Evolutionary conservation across 441 rosid genomes (phyloP).

Genomic region (Gossypium trilobum): DNA sequence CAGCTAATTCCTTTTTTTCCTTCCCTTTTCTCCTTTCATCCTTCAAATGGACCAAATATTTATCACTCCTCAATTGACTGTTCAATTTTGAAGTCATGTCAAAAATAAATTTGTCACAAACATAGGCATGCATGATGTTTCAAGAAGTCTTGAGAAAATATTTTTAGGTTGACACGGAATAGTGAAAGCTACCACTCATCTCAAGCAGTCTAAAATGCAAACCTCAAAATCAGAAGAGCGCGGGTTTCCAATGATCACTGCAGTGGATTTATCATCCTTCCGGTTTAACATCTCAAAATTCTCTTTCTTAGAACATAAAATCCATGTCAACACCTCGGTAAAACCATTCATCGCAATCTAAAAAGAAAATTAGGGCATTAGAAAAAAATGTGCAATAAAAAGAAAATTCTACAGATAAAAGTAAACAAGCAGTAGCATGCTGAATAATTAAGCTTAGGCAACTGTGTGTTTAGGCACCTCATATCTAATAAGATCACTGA

Average conservation of each 20-base stretch:
- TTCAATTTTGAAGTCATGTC: not conserved
- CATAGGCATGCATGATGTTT: not conserved
- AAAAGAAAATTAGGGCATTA: slow-evolving; percentile 12
- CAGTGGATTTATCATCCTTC: slow-evolving; percentile 45
- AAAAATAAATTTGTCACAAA: not conserved
- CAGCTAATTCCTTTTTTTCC: not conserved
- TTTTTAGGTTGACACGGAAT: not conserved
- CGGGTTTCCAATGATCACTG: slow-evolving; percentile 69
- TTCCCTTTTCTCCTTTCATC: not conserved
- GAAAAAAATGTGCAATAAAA: not conserved
- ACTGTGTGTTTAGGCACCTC: slow-evolving; percentile 42
- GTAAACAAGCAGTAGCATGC: not conserved
- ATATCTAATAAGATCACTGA: slow-evolving; percentile 66
- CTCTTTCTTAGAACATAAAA: slow-evolving; percentile 67
- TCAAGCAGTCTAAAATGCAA: slow-evolving; percentile 13
- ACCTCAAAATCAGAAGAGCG: slow-evolving; percentile 96
- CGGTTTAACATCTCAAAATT: slow-evolving; percentile 59
- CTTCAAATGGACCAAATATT: not conserved
- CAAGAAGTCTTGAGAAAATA: not conserved
- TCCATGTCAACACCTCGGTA: slow-evolving; percentile 74
- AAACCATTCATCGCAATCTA: slow-evolving; percentile 75
- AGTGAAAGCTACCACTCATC: not conserved
- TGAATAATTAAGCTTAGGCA: not conserved
- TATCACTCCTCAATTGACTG: not conserved
- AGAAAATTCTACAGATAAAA: slow-evolving; percentile 2